Percentiles rank a stretch among this genome's conserved stretches.
Evolutionary conservation across 257 asterid species (phyloP).

Genomic region (Buddleja alternifolia): DNA sequence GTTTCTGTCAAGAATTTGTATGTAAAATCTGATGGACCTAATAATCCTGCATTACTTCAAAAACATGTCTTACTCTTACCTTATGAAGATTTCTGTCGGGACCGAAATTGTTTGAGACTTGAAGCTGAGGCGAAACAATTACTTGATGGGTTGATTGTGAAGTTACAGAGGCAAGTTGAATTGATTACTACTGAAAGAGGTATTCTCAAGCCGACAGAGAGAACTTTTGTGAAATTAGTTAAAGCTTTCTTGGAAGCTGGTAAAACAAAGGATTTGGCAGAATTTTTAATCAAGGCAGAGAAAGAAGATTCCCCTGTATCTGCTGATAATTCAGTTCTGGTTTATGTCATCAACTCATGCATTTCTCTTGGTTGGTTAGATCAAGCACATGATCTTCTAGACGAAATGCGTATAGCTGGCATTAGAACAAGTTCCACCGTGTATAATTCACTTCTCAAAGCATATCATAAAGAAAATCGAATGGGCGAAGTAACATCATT

Average conservation of each 20-base stretch:
- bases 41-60: conserved; percentile 19
- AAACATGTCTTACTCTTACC: conserved; percentile 36
- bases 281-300: conserved; percentile 68
- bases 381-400: conserved; percentile 88
- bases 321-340: conserved; percentile 62
- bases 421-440: conserved; percentile 68
- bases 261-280: conserved; percentile 69
- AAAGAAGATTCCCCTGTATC: conserved; percentile 74
- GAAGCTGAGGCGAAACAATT: conserved; percentile 65
- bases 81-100: conserved; percentile 62
- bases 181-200: conserved; percentile 81
- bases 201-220: conserved; percentile 86
- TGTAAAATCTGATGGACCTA: conserved; percentile 31
- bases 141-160: conserved; percentile 51
- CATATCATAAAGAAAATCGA: conserved; percentile 64
- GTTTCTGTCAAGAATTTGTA: conserved; percentile 30
- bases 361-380: conserved; percentile 84
- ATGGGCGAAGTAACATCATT: conserved; percentile 62
- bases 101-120: conserved; percentile 58
- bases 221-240: conserved; percentile 67
- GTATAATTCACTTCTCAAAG: conserved; percentile 76
- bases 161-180: conserved; percentile 69
- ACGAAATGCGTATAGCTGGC: conserved; percentile 91
- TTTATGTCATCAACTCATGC: conserved; percentile 73
- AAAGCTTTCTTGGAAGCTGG: conserved; percentile 78